phyloP scores from a whole-genome alignment of 805 yeast genomes.

The Starmerella sp. region DNA sequence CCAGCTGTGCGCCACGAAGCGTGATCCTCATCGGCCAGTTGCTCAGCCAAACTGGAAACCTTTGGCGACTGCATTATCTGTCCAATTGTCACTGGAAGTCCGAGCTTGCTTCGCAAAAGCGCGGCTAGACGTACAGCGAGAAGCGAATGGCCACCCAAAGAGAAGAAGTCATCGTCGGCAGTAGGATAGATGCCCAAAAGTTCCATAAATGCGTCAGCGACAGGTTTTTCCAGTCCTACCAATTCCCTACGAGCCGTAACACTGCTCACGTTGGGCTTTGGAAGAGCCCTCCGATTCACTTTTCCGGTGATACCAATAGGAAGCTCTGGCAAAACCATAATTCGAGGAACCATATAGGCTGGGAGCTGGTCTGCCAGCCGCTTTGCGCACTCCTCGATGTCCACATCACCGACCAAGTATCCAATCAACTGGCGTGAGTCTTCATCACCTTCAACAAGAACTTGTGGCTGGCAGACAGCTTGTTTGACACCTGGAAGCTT shows the following conservation, averaged over 20 bases:
- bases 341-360: conserved; percentile 81
- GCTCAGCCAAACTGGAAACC: conserved; percentile 8
- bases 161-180: conserved; percentile 70
- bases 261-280: background rate
- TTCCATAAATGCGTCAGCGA: conserved; percentile 7
- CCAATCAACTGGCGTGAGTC: conserved; percentile 15
- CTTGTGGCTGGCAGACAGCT: conserved; percentile 10
- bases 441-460: background rate
- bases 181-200: conserved; percentile 1
- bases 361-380: conserved; percentile 34
- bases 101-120: conserved; percentile 1
- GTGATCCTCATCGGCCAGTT: background rate
- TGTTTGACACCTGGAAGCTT: conserved; percentile 7
- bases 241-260: background rate
- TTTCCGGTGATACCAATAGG: conserved; percentile 96
- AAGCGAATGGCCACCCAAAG: conserved; percentile 93
- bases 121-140: conserved; percentile 40
- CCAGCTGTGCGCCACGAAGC: conserved; percentile 11
- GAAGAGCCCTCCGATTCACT: conserved; percentile 84
- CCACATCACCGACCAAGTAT: conserved; percentile 5
- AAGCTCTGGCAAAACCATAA: conserved; percentile 70
- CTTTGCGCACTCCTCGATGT: background rate
- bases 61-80: conserved; percentile 14
- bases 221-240: conserved; percentile 3
- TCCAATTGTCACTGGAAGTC: conserved; percentile 14